Evolutionary conservation across 192 early-diverging fungal species (phyloP).

Genomic region (Irineochytrium annulatum): DNA sequence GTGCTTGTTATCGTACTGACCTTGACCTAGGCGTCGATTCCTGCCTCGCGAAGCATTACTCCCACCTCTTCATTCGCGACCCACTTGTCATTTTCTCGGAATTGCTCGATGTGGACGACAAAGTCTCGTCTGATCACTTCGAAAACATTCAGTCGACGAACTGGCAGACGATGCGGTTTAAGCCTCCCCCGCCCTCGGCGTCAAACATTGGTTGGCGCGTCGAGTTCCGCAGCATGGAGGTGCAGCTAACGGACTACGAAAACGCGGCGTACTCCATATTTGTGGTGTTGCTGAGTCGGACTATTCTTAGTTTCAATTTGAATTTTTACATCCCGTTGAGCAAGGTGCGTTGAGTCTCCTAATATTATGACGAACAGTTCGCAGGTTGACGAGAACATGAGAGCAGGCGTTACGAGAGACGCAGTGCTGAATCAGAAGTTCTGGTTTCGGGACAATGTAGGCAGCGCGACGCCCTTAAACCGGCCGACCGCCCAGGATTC

Average conservation of each 20-base stretch:
- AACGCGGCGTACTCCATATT: slow-evolving; percentile 96
- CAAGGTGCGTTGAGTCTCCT: slow-evolving; percentile 51
- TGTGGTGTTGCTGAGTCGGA: slow-evolving; percentile 83
- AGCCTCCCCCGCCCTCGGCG: slow-evolving; percentile 87
- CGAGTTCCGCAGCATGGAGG: slow-evolving; percentile 95
- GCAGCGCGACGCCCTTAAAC: not conserved
- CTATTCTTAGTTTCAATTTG: slow-evolving; percentile 80
- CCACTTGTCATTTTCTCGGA: slow-evolving; percentile 94
- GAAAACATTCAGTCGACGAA: slow-evolving; percentile 99
- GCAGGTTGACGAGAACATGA: slow-evolving; percentile 91
- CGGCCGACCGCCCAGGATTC: slow-evolving; percentile 9
- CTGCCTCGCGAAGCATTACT: slow-evolving; percentile 82
- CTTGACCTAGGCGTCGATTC: slow-evolving; percentile 69
- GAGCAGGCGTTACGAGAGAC: slow-evolving; percentile 75
- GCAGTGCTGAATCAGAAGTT: slow-evolving; percentile 70
- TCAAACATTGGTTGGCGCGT: slow-evolving; percentile 93
- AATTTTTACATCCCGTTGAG: slow-evolving; percentile 96
- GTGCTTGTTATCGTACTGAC: not conserved
- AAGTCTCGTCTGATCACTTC: slow-evolving; percentile 88
- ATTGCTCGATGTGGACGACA: slow-evolving; percentile 80
- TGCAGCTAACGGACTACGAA: slow-evolving; percentile 94
- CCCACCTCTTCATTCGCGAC: slow-evolving; percentile 97
- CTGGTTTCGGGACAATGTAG: not conserved
- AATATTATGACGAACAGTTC: not conserved
- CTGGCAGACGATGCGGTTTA: slow-evolving; percentile 99